Conservation (phyloP, 768 basidiomycete genomes). For the Serendipita sp. region DNA sequence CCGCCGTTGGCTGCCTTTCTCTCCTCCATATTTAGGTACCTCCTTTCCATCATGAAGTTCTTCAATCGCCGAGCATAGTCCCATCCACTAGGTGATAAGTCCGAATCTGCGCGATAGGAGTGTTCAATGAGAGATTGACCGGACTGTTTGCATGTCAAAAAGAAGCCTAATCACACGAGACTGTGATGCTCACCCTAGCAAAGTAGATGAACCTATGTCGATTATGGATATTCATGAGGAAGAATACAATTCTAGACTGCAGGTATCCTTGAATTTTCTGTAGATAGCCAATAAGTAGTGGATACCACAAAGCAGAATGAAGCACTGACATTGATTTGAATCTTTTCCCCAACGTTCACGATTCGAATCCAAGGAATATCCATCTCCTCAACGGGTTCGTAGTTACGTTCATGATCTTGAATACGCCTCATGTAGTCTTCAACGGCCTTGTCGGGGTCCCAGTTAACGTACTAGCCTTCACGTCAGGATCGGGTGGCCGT, state of each 20-base stretch:
- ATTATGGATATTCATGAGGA: slow-evolving; percentile 99
- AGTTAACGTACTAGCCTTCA: slow-evolving; percentile 21
- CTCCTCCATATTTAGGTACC: slow-evolving; percentile 59
- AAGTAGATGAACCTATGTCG: slow-evolving; percentile 88
- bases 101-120: slow-evolving; percentile 96
- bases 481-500: not conserved
- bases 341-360: slow-evolving; percentile 91
- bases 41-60: slow-evolving; percentile 75
- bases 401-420: slow-evolving; percentile 66
- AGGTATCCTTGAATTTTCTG: slow-evolving; percentile 80
- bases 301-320: not conserved
- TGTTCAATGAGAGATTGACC: slow-evolving; percentile 98
- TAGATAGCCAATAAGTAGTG: not conserved
- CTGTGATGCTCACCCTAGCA: slow-evolving; percentile 45
- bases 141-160: slow-evolving; percentile 37
- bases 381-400: slow-evolving; percentile 82
- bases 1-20: slow-evolving; percentile 32
- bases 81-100: slow-evolving; percentile 88
- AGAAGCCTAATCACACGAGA: not conserved
- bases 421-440: slow-evolving; percentile 88
- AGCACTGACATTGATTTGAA: slow-evolving; percentile 70
- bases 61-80: slow-evolving; percentile 83
- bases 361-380: slow-evolving; percentile 92
- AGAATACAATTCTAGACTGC: slow-evolving; percentile 91
- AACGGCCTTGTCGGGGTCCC: slow-evolving; percentile 86